These are phyloP conservation scores for Sporisorium exsertum DNA, from an alignment of 1,284 basidiomycete species.

Conservation along the genomic window DNA sequence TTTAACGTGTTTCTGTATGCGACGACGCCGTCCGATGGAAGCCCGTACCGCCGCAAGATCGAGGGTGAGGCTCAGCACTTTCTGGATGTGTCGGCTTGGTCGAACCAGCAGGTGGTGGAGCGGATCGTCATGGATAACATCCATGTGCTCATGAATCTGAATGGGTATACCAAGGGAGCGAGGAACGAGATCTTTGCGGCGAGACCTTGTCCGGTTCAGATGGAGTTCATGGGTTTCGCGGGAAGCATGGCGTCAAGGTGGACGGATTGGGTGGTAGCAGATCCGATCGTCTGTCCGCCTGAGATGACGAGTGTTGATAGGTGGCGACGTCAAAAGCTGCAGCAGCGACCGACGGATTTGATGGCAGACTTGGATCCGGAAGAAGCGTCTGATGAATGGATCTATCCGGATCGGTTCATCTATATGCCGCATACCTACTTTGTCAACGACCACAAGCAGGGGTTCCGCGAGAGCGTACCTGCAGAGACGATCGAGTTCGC, in stretches of 20 bases:
- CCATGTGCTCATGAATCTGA: conserved; percentile 75
- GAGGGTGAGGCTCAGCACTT: conserved; percentile 73
- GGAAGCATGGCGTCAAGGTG: conserved; percentile 75
- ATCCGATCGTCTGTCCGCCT: conserved; percentile 74
- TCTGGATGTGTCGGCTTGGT: conserved; percentile 73
- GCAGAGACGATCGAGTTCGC: conserved; percentile 18
- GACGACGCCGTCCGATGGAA: conserved; percentile 74
- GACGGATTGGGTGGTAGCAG: conserved; percentile 77
- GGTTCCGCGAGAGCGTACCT: conserved; percentile 68
- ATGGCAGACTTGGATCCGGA: conserved; percentile 75
- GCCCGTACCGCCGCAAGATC: conserved; percentile 74
- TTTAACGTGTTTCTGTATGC: conserved; percentile 75
- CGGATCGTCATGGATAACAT: conserved; percentile 73
- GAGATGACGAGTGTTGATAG: conserved; percentile 71
- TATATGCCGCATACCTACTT: conserved; percentile 76
- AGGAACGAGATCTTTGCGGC: conserved; percentile 77
- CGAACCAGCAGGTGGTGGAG: conserved; percentile 72
- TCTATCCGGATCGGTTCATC: conserved; percentile 71
- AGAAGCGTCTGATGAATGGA: conserved; percentile 72
- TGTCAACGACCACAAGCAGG: conserved; percentile 76
- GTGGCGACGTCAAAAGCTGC: conserved; percentile 66
- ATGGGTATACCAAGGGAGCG: conserved; percentile 78
- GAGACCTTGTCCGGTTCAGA: conserved; percentile 75
- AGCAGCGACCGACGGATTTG: conserved; percentile 66
- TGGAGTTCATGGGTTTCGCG: conserved; percentile 73